Base-by-base conservation (phyloP, 805 yeast species). In the Nakazawaea ernobii region DNA sequence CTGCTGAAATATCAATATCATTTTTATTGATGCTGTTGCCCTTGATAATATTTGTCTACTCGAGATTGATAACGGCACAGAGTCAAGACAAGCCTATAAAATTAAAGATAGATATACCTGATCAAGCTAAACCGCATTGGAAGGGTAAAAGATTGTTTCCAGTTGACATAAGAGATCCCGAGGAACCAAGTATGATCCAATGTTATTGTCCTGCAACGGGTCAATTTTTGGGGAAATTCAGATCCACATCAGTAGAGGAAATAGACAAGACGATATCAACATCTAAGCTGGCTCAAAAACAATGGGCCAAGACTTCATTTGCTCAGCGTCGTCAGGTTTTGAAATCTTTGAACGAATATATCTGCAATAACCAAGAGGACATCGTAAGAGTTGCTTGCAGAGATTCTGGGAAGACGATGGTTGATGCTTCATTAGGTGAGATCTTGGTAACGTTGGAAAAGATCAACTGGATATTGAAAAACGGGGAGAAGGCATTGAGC, bases 131-230 rank as follows among this genome's bases (percentile, higher is more conserved):
- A 60, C 88, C 90, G 4, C 92, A 88, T 60, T 91, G 97, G 97
- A 90, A 90, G 63, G 96, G 96, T 6, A 84, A 80, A 56, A 70
- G 96, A 45, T 70, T 88, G 32, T 76, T 78, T 45, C 83, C 89
- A 0, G 75, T 84, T 11, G 69, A 80, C 11, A 71, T 87, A 3
- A 68, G 69, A 41, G 77, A 79, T 48, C 74, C 75, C 2, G 76
- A 75, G 24, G 90, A 85, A 46, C 86, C 92, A 2, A 72, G 69
- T 17, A 71, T 66, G 53, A 86, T 92, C 52, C 91, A 88, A 59
- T 80, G 91, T 51, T 85, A 87, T 62, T 92, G 99, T 67, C 99
- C 99, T 3, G 97, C 98, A 0, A 94, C 98, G 0, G 95, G 97
- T 32, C 97, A 89, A 65, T 82, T 70, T 52, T 70, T 92, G 53